phyloP scores from a whole-genome alignment of 1,284 basidiomycete genomes.

The Trichosporon asahii region DNA sequence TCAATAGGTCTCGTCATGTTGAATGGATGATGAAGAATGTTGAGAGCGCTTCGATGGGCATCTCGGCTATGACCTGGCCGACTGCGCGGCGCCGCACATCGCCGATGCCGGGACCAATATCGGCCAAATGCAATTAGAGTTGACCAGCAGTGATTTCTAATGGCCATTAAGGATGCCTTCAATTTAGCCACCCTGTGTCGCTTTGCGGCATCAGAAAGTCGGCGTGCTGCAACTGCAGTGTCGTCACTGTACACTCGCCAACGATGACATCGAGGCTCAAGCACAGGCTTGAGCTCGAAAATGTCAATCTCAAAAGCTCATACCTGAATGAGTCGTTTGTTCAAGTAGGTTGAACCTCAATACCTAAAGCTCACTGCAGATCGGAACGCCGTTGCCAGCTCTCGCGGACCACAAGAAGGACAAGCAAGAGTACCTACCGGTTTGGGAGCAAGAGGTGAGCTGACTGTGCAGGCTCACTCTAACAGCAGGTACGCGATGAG shows the following conservation, averaged over 20 bases:
- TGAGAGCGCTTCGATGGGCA: constrained; percentile 1
- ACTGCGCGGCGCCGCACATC: background rate
- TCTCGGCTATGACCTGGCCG: constrained; percentile 4
- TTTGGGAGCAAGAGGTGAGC: constrained; percentile 93
- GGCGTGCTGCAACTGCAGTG: background rate
- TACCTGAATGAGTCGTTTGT: constrained; percentile 84
- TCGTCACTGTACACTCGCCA: constrained; percentile 5
- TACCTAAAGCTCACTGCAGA: constrained; percentile 54
- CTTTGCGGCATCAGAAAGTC: background rate
- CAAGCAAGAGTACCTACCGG: constrained; percentile 84
- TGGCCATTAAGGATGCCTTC: too few relatives aligned
- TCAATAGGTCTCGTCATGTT: constrained; percentile 8
- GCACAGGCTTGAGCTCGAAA: constrained; percentile 71
- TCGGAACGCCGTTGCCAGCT: constrained; percentile 85
- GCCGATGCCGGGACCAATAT: constrained; percentile 4
- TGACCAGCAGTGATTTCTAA: too few relatives aligned
- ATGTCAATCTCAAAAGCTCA: constrained; percentile 68
- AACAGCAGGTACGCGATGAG: constrained; percentile 77
- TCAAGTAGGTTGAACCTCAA: constrained; percentile 58
- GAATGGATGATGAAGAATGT: background rate
- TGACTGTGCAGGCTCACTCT: background rate
- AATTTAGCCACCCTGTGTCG: too few relatives aligned
- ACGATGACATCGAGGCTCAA: constrained; percentile 57
- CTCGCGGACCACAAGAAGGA: constrained; percentile 80
- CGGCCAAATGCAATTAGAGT: too few relatives aligned